Base-by-base conservation (phyloP, 805 yeast genomes). In the Candida cerambycidarum region DNA sequence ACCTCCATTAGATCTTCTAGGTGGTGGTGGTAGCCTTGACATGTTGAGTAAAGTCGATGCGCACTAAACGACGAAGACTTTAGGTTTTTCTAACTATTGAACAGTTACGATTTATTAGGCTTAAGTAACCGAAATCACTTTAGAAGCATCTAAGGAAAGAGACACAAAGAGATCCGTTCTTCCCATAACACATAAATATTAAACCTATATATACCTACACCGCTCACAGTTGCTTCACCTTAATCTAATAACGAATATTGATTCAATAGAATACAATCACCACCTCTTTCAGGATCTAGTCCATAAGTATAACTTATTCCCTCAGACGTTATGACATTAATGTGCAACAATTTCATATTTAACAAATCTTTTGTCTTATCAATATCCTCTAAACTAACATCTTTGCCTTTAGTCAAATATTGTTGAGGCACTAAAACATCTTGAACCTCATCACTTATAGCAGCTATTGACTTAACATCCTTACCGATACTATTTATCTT, bases 251-350 rank as follows among this genome's bases (percentile, higher is more conserved):
- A 65, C 5, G 83, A 75, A 55, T 81, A 83, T 55, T 88, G 96
- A 47, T 82, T 79, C 42, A 86, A 67, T 47, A 89, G 67, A 30
- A 84, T 78, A 63, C 98, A 92, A 57, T 90, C 97, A 2, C 99
- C 99, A 1, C 98, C 98, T 41, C 90, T 66, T 47, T 83, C 95
- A 0, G 93, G 83, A 48, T 89, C 93, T 35, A 92, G 66, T 2
- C 83, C 83, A 61, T 88, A 92, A 39, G 85, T 86, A 54, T 83
- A 85, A 51, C 86, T 84, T 51, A 76, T 79, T 0, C 98, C 98
- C 43, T 82, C 86, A 0, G 84, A 76, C 0, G 96, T 87, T 3
- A 88, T 87, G 5, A 89, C 92, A 44, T 80, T 75, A 11, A 80
- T 80, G 53, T 76, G 78, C 60, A 53, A 57, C 21, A 68, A 51